phyloP scores from a whole-genome alignment of 2,329 filamentous ascomycete genomes.

The Pseudofabraea citricarpa region DNA sequence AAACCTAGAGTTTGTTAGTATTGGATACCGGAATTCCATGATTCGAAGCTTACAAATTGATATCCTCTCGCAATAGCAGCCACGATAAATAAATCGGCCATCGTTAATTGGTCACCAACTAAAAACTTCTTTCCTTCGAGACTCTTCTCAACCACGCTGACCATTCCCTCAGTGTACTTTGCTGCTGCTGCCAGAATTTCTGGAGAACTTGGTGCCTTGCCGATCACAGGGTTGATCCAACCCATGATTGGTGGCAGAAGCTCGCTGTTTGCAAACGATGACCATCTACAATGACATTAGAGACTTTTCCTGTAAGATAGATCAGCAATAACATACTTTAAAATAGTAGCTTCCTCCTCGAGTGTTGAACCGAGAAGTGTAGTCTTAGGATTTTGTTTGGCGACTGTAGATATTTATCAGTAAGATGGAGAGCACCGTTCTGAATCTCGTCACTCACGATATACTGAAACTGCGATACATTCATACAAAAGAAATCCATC shows the following conservation, averaged over 20 bases:
- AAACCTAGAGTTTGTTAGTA: constrained; percentile 8
- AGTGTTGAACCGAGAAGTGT: constrained; percentile 13
- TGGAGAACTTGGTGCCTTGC: constrained; percentile 12
- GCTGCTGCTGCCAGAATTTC: constrained; percentile 14
- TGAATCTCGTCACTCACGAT: not conserved
- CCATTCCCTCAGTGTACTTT: constrained; percentile 13
- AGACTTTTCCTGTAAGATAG: not conserved
- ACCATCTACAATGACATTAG: constrained; percentile 9
- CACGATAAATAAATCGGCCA: constrained; percentile 18
- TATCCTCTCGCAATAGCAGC: constrained; percentile 16
- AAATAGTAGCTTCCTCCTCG: constrained; percentile 15
- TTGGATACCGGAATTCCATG: not conserved
- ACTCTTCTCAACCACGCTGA: constrained; percentile 14
- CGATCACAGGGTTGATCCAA: constrained; percentile 18
- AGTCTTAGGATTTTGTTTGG: constrained; percentile 16
- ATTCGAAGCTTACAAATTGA: constrained; percentile 12
- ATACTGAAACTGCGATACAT: constrained; percentile 13
- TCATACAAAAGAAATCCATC: constrained; percentile 16
- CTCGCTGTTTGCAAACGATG: constrained; percentile 18
- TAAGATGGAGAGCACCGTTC: not conserved
- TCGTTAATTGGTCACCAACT: constrained; percentile 12
- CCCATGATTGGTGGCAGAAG: constrained; percentile 19
- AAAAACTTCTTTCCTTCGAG: constrained; percentile 14
- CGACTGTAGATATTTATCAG: constrained; percentile 7
- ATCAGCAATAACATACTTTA: constrained; percentile 2